phyloP scores from a whole-genome alignment of 2,329 filamentous ascomycete species.

The Pseudogymnoascus sp. region DNA sequence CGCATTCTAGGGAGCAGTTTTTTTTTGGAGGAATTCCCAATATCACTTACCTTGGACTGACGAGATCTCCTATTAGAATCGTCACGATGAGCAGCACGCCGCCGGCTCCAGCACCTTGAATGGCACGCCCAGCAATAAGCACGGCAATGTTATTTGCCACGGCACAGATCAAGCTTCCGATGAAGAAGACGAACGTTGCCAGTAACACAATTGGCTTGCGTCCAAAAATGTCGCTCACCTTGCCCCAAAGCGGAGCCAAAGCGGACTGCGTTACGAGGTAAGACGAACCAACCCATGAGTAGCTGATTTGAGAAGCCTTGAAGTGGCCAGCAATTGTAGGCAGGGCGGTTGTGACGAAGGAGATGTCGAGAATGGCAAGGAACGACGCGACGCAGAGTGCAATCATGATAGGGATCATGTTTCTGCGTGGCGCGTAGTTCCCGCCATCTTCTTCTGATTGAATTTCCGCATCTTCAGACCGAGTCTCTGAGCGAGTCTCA shows the following conservation, averaged over 20 bases:
- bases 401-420: slow-evolving; percentile 11
- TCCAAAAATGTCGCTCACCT: slow-evolving; percentile 58
- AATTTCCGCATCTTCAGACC: slow-evolving; percentile 11
- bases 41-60: slow-evolving; percentile 1
- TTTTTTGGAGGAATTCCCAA: slow-evolving; percentile 9
- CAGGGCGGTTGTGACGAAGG: slow-evolving; percentile 49
- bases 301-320: slow-evolving; percentile 36
- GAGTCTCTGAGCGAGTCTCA: background rate
- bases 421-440: slow-evolving; percentile 11
- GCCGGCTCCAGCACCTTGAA: slow-evolving; percentile 56
- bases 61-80: slow-evolving; percentile 48
- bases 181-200: slow-evolving; percentile 52
- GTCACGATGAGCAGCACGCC: slow-evolving; percentile 55
- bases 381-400: slow-evolving; percentile 11
- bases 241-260: slow-evolving; percentile 36
- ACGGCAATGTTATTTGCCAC: slow-evolving; percentile 50
- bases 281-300: slow-evolving; percentile 46
- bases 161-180: slow-evolving; percentile 52
- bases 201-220: slow-evolving; percentile 52
- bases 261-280: slow-evolving; percentile 41
- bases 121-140: slow-evolving; percentile 50
- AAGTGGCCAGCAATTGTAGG: slow-evolving; percentile 46
- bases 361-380: slow-evolving; percentile 21
- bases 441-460: slow-evolving; percentile 11
- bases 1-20: slow-evolving; percentile 7